These are phyloP conservation scores for Aspergillus cristatus DNA, from an alignment of 495 filamentous ascomycete genomes.

Conservation along the genomic window DNA sequence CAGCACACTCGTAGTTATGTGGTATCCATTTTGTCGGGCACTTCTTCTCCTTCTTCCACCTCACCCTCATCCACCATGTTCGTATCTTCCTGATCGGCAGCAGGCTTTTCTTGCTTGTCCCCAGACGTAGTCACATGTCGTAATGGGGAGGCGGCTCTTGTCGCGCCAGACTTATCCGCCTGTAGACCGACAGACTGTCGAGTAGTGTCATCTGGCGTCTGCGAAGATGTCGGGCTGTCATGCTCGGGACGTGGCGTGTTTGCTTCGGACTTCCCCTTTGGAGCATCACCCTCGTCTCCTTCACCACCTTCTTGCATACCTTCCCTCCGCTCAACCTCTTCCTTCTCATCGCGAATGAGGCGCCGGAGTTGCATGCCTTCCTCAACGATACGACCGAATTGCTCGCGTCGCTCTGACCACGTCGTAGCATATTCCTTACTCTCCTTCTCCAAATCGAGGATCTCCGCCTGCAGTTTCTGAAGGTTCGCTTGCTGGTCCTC, in stretches of 20 bases:
- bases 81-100: slow-evolving; percentile 39
- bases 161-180: slow-evolving; percentile 22
- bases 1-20: slow-evolving; percentile 23
- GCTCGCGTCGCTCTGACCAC: slow-evolving; percentile 76
- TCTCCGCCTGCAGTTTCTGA: slow-evolving; percentile 75
- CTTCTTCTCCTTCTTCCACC: slow-evolving; percentile 42
- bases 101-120: slow-evolving; percentile 22
- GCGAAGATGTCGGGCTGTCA: slow-evolving; percentile 37
- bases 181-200: slow-evolving; percentile 25
- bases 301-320: slow-evolving; percentile 74
- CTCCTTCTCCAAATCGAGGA: slow-evolving; percentile 76
- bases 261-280: slow-evolving; percentile 42
- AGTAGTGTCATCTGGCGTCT: slow-evolving; percentile 35
- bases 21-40: slow-evolving; percentile 65
- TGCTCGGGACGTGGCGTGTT: slow-evolving; percentile 61
- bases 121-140: slow-evolving; percentile 24
- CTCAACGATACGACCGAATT: slow-evolving; percentile 85
- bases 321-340: slow-evolving; percentile 66
- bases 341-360: slow-evolving; percentile 91
- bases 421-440: slow-evolving; percentile 71
- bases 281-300: slow-evolving; percentile 57
- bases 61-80: slow-evolving; percentile 60
- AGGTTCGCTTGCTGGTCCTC: slow-evolving; percentile 75
- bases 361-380: slow-evolving; percentile 79
- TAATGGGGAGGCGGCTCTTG: slow-evolving; percentile 32